A percentile compares a stretch with the other conserved stretches of the same genome.
These are phyloP conservation scores for Plasmopara viticola DNA, from an alignment of 352 stramenopile genomes.

Conservation along the genomic window DNA sequence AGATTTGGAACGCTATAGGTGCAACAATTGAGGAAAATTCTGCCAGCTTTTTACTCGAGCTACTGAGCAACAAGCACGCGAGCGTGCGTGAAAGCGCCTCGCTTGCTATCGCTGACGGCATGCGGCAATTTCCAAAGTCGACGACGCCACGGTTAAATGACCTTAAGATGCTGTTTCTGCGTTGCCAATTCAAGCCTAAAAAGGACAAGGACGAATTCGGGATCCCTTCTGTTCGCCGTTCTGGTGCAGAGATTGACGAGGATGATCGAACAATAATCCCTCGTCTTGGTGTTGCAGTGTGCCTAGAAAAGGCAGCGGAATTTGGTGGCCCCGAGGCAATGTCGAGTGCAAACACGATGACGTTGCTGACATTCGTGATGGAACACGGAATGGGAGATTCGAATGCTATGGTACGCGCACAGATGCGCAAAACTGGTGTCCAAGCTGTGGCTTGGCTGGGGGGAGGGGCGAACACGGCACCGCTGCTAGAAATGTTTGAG, in stretches of 20 bases:
- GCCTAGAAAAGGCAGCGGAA: constrained; percentile 63
- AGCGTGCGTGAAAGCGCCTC: constrained; percentile 77
- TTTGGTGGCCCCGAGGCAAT: constrained; percentile 31
- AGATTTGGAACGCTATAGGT: constrained; percentile 56
- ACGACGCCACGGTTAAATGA: constrained; percentile 62
- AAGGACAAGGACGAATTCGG: constrained; percentile 68
- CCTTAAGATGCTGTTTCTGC: constrained; percentile 61
- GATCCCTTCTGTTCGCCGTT: constrained; percentile 58
- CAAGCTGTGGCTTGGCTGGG: constrained; percentile 69
- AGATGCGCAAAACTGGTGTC: constrained; percentile 84
- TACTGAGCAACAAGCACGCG: constrained; percentile 68
- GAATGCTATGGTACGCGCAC: constrained; percentile 60
- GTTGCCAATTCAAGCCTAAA: constrained; percentile 42
- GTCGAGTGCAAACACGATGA: constrained; percentile 52
- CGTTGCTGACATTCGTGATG: constrained; percentile 75
- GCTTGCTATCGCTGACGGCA: constrained; percentile 70
- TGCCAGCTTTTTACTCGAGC: constrained; percentile 48
- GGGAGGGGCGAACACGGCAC: constrained; percentile 52
- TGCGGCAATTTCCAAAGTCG: constrained; percentile 74
- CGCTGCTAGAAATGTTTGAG: constrained; percentile 71
- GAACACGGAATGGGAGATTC: constrained; percentile 67
- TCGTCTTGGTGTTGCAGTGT: constrained; percentile 66
- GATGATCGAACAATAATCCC: constrained; percentile 51
- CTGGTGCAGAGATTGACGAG: constrained; percentile 40
- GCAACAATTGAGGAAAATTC: constrained; percentile 51